phyloP scores from a whole-genome alignment of 2,329 filamentous ascomycete genomes.

The Hypoxylon sp. region DNA sequence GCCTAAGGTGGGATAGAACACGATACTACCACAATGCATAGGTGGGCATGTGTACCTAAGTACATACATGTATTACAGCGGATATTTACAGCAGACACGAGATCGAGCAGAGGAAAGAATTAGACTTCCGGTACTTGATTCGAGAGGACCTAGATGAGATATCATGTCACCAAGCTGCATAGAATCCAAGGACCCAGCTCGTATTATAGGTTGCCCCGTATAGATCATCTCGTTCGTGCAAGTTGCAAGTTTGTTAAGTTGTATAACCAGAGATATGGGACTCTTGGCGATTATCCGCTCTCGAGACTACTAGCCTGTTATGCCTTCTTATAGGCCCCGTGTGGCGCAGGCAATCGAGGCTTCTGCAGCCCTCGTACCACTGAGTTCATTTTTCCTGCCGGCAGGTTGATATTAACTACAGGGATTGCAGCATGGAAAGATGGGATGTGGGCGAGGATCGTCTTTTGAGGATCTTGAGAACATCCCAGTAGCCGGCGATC shows the following conservation, averaged over 20 bases:
- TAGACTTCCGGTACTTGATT: constrained; percentile 13
- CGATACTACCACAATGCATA: constrained; percentile 8
- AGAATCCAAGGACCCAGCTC: constrained; percentile 26
- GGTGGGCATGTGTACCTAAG: neutral
- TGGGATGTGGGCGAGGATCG: constrained; percentile 34
- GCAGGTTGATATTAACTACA: constrained; percentile 27
- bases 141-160: constrained; percentile 5
- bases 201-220: constrained; percentile 36
- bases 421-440: constrained; percentile 37
- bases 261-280: constrained; percentile 12
- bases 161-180: constrained; percentile 19
- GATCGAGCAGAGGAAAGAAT: constrained; percentile 14
- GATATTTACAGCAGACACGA: constrained; percentile 21
- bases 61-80: constrained; percentile 16
- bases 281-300: constrained; percentile 18
- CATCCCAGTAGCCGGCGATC: constrained; percentile 28
- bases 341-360: constrained; percentile 33
- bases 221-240: constrained; percentile 23
- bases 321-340: constrained; percentile 28
- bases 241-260: constrained; percentile 9
- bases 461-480: constrained; percentile 20
- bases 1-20: constrained; percentile 16
- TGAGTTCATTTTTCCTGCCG: constrained; percentile 5
- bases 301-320: neutral
- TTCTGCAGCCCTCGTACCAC: constrained; percentile 28